Evolutionary conservation across 768 basidiomycete genomes (phyloP).

Genomic region (Suillus sp.): DNA sequence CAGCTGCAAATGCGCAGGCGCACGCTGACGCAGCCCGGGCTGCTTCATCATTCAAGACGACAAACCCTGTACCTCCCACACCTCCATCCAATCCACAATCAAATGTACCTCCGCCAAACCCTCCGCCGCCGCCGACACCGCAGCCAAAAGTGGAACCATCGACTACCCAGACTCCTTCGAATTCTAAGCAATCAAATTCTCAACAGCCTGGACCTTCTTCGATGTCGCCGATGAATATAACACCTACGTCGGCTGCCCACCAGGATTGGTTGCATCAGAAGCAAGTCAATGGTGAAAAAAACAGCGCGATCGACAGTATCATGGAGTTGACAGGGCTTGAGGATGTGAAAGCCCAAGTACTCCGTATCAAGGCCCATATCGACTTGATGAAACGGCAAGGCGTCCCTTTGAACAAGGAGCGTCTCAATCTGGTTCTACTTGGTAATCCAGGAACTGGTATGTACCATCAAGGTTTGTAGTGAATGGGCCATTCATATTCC

Average conservation of each 20-base stretch:
- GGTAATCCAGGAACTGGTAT: slow-evolving; percentile 78
- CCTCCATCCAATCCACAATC: slow-evolving; percentile 8
- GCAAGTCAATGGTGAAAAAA: slow-evolving; percentile 49
- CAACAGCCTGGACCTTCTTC: background rate
- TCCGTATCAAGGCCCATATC: slow-evolving; percentile 61
- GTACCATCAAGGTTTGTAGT: slow-evolving; percentile 12
- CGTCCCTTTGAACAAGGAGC: slow-evolving; percentile 51
- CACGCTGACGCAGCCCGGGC: background rate
- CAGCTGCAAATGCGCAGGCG: slow-evolving; percentile 11
- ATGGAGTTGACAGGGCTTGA: slow-evolving; percentile 76
- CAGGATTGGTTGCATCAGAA: slow-evolving; percentile 63
- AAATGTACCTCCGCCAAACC: slow-evolving; percentile 5
- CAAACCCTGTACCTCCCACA: background rate
- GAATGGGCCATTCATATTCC: background rate
- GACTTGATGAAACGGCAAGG: slow-evolving; percentile 57
- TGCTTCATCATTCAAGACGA: background rate
- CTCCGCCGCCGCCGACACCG: background rate
- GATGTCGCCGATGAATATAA: background rate
- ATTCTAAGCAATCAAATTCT: background rate
- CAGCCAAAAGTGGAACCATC: background rate
- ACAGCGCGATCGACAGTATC: slow-evolving; percentile 59
- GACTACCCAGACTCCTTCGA: background rate
- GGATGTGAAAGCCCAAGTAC: slow-evolving; percentile 59
- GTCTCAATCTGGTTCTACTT: slow-evolving; percentile 62
- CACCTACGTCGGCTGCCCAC: slow-evolving; percentile 38